A percentile compares a stretch with the other conserved stretches of the same genome.
phyloP scores from a whole-genome alignment of 768 basidiomycete genomes.

The Daedaleopsis nitida region DNA sequence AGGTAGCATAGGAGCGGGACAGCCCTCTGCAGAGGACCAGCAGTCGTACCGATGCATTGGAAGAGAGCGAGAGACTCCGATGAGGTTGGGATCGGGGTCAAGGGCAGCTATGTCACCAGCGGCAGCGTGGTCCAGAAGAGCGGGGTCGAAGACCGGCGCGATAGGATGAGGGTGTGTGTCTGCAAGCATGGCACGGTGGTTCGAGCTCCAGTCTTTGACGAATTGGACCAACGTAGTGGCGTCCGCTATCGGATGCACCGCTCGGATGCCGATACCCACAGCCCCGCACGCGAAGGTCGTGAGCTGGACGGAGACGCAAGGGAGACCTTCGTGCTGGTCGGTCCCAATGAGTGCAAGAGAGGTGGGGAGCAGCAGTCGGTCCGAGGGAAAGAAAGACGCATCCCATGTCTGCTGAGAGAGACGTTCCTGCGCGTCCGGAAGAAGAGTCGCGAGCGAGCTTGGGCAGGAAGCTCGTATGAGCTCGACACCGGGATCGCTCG shows the following conservation, averaged over 20 bases:
- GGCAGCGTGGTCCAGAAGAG: slow-evolving; percentile 31
- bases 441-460: background rate
- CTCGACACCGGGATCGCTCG: slow-evolving; percentile 15
- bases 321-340: slow-evolving; percentile 23
- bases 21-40: slow-evolving; percentile 12
- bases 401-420: background rate
- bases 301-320: slow-evolving; percentile 37
- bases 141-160: slow-evolving; percentile 34
- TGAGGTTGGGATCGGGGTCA: slow-evolving; percentile 24
- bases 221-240: slow-evolving; percentile 38
- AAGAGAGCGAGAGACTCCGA: slow-evolving; percentile 18
- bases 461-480: slow-evolving; percentile 5
- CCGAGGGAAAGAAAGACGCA: slow-evolving; percentile 8
- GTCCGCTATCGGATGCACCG: slow-evolving; percentile 39
- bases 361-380: background rate
- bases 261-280: slow-evolving; percentile 33
- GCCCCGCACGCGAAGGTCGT: slow-evolving; percentile 34
- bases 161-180: slow-evolving; percentile 15
- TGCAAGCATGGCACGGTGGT: slow-evolving; percentile 26
- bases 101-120: slow-evolving; percentile 34
- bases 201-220: slow-evolving; percentile 37
- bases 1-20: slow-evolving; percentile 5
- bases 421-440: slow-evolving; percentile 3
- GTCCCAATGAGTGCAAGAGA: slow-evolving; percentile 7
- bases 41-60: slow-evolving; percentile 16